These are phyloP conservation scores for Exobasidium cylindrosporum DNA, from an alignment of 1,284 basidiomycete species.

Conservation along the genomic window DNA sequence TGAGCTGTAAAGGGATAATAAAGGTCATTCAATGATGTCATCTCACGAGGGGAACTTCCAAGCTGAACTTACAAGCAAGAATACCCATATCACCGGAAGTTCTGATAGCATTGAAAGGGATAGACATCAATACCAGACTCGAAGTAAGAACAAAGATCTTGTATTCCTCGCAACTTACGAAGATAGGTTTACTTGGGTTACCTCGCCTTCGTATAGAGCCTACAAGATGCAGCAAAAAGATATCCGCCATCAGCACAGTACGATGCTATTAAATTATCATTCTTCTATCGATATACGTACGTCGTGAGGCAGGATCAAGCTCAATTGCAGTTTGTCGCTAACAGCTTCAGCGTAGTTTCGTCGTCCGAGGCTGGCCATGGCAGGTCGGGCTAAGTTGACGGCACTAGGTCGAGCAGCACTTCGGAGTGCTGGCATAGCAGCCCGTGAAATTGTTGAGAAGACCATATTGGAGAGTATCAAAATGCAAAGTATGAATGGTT, in stretches of 20 bases:
- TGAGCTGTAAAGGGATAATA: constrained; percentile 34
- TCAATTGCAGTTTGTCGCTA: constrained; percentile 52
- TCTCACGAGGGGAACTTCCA: not conserved
- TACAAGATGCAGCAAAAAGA: not conserved
- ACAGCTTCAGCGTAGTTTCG: constrained; percentile 55
- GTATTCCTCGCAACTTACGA: constrained; percentile 25
- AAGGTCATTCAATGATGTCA: not conserved
- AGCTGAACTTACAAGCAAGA: constrained; percentile 27
- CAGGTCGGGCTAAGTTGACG: constrained; percentile 2
- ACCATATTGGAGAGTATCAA: not conserved
- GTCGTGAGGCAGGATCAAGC: constrained; percentile 45
- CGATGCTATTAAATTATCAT: too few species aligned
- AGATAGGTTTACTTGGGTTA: constrained; percentile 17
- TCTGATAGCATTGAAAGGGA: constrained; percentile 48
- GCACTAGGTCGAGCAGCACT: constrained; percentile 15
- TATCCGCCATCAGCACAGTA: not conserved
- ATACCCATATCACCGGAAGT: constrained; percentile 54
- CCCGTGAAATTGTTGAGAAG: constrained; percentile 13
- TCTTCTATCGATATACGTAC: constrained; percentile 17
- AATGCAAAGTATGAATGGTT: not conserved
- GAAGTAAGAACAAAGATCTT: too few species aligned
- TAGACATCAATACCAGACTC: too few species aligned
- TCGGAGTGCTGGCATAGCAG: constrained; percentile 15
- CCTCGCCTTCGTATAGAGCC: constrained; percentile 20
- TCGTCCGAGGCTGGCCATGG: constrained; percentile 23